Conservation (phyloP, 768 basidiomycete species). For the Collybiopsis luxurians region DNA sequence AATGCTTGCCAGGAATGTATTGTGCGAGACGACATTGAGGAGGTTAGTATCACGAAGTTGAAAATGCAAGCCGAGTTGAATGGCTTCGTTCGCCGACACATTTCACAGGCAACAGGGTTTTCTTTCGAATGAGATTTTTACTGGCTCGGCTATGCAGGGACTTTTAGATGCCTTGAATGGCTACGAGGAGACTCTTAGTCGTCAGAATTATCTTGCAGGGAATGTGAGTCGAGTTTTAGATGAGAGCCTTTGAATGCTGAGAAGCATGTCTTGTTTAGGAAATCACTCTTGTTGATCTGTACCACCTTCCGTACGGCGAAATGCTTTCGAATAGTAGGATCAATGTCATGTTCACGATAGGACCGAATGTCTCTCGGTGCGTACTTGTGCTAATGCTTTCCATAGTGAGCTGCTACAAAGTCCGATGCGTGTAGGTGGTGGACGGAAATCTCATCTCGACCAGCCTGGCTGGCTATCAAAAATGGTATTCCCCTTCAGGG, state of each 20-base stretch:
- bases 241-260: neutral
- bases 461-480: constrained; percentile 3
- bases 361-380: constrained; percentile 2
- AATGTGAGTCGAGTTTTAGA: constrained; percentile 18
- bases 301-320: constrained; percentile 43
- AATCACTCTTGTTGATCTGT: constrained; percentile 49
- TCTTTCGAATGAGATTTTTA: constrained; percentile 24
- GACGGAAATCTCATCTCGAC: constrained; percentile 2
- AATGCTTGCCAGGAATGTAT: constrained; percentile 31
- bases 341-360: constrained; percentile 14
- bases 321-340: constrained; percentile 15
- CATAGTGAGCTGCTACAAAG: neutral
- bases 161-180: constrained; percentile 30
- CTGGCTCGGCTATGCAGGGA: constrained; percentile 11
- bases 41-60: too few relatives aligned
- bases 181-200: constrained; percentile 39
- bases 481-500: neutral
- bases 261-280: constrained; percentile 5
- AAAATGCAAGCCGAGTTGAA: too few relatives aligned
- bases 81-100: neutral
- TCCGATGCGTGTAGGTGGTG: neutral
- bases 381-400: neutral
- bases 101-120: constrained; percentile 6
- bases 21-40: constrained; percentile 40
- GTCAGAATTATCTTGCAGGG: constrained; percentile 38